A percentile compares a stretch with the other conserved stretches of the same genome.
Conservation (phyloP, 495 filamentous ascomycete species). For the Daldinia childiae region DNA sequence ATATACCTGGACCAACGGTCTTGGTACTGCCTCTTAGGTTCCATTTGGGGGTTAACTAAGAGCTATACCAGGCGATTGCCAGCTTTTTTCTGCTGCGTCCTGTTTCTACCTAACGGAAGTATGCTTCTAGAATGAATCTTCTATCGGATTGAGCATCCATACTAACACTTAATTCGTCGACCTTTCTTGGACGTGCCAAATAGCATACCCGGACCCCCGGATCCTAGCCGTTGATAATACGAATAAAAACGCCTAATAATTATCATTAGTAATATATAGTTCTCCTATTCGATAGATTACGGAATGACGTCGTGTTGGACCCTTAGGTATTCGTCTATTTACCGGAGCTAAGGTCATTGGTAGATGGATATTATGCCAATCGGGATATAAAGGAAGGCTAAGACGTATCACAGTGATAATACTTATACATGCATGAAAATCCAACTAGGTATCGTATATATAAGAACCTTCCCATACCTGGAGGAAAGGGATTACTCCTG, state of each 20-base stretch:
- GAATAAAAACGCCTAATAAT: no score
- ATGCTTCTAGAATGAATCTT: background rate
- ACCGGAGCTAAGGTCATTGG: background rate
- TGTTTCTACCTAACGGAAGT: background rate
- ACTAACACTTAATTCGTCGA: background rate
- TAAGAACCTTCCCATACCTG: background rate
- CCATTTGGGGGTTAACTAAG: background rate
- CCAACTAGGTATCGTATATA: no score
- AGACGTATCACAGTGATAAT: background rate
- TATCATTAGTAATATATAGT: background rate
- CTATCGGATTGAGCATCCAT: background rate
- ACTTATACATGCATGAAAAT: no score
- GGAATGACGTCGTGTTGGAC: background rate
- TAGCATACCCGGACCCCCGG: background rate
- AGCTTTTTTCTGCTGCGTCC: background rate
- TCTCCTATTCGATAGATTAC: background rate
- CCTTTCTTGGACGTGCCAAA: background rate
- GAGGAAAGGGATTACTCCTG: background rate
- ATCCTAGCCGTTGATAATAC: background rate
- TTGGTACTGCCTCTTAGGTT: background rate
- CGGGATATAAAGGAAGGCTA: background rate
- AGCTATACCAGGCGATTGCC: background rate
- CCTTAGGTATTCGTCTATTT: background rate
- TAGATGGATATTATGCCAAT: background rate
- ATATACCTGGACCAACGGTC: background rate